A percentile compares a stretch with the other conserved stretches of the same genome.
These are phyloP conservation scores for Trametes villosa DNA, from an alignment of 768 basidiomycete genomes.

Conservation along the genomic window DNA sequence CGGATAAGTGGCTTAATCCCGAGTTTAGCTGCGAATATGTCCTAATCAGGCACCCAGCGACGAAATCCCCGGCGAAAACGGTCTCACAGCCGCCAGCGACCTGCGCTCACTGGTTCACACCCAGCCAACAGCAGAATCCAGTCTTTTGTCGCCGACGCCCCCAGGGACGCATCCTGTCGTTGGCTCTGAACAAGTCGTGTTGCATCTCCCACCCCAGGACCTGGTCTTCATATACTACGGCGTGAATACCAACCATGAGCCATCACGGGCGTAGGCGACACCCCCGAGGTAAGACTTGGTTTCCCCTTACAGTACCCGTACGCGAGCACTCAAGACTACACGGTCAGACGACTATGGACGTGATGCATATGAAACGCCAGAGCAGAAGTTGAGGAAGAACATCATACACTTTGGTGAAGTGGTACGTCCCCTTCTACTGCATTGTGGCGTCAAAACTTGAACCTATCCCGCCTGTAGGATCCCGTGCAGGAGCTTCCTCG, in stretches of 20 bases:
- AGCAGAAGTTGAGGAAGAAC: slow-evolving; percentile 66
- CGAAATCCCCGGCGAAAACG: background rate
- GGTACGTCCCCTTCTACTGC: slow-evolving; percentile 48
- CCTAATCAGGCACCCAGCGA: background rate
- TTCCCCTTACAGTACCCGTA: background rate
- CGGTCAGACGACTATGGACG: slow-evolving; percentile 64
- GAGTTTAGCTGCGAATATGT: background rate
- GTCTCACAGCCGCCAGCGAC: background rate
- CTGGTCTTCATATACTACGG: background rate
- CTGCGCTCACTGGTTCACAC: background rate
- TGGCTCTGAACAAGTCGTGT: background rate
- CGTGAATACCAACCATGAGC: slow-evolving; percentile 24
- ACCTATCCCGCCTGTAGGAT: slow-evolving; percentile 51
- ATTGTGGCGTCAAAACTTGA: background rate
- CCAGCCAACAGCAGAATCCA: slow-evolving; percentile 7
- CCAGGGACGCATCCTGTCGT: background rate
- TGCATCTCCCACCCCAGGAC: background rate
- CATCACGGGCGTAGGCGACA: slow-evolving; percentile 29
- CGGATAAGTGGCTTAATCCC: background rate
- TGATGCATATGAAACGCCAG: slow-evolving; percentile 68
- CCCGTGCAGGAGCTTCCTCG: slow-evolving; percentile 69
- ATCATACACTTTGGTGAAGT: slow-evolving; percentile 83
- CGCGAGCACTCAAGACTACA: background rate
- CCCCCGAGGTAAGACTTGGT: slow-evolving; percentile 29
- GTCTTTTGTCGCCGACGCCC: background rate